phyloP scores from a whole-genome alignment of 768 basidiomycete species.

The Candolleomyces eurysporus region DNA sequence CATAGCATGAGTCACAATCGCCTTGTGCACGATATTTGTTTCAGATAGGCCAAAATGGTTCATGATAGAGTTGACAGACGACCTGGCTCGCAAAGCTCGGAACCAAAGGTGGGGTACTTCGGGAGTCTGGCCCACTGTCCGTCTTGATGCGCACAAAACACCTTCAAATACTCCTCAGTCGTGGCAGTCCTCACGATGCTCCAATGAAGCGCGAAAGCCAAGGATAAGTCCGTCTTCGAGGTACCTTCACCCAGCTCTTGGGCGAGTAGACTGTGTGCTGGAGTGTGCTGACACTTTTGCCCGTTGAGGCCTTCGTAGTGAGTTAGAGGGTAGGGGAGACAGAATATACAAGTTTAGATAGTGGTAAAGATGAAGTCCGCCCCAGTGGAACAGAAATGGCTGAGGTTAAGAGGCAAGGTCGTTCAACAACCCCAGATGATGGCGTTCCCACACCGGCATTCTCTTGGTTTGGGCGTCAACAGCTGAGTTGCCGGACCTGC shows the following conservation, averaged over 20 bases:
- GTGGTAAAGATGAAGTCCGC: too few species aligned
- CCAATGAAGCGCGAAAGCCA: background rate
- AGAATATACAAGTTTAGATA: too few species aligned
- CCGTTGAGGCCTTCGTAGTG: too few species aligned
- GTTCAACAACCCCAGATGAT: too few species aligned
- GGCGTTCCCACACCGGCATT: too few species aligned
- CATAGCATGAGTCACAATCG: background rate
- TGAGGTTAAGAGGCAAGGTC: too few species aligned
- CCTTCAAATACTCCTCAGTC: background rate
- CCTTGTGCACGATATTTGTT: background rate
- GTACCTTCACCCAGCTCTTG: background rate
- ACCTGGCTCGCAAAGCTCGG: background rate
- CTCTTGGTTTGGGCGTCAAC: too few species aligned
- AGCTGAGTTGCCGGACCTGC: too few species aligned
- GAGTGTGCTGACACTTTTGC: too few species aligned
- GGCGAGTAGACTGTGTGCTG: too few species aligned
- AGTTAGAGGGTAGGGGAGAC: too few species aligned
- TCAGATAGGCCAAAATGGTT: background rate
- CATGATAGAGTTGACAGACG: background rate
- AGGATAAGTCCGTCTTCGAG: background rate
- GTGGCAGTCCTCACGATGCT: background rate
- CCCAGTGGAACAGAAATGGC: too few species aligned
- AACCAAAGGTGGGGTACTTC: background rate
- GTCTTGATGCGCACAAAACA: background rate
- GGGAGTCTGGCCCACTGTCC: background rate